Base-by-base conservation (phyloP, 2,329 filamentous ascomycete species). In the Neobulgaria alba region DNA sequence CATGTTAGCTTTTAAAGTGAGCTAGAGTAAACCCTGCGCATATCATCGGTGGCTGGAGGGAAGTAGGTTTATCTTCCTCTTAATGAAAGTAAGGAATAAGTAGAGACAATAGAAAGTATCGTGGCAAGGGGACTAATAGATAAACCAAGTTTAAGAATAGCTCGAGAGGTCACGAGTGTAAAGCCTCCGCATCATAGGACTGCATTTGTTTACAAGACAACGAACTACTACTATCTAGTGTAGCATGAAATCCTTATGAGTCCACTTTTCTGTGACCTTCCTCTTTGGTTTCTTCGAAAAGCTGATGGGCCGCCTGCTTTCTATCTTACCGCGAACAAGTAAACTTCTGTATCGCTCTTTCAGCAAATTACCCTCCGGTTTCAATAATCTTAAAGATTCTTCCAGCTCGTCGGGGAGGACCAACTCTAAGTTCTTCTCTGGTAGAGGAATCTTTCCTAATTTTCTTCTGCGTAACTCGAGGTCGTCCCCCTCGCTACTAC, bases 281-380 rank as follows among this genome's bases (percentile, higher is more conserved):
- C 70, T 79, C 72, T 80, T 89, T 49, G 77, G 76, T 69, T 92
- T 85, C 73, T 85, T 94, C 56, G 74, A 75, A 66, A 92, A 90
- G 5, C 81, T 75, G 43, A 90, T 76, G 38, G 81, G 80, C 60
- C 82, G 82, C 54, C 92, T 75, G 36, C 77, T 75, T 69, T 98
- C 92, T 46, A 98, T 66, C 66, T 92, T 94, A 45, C 92, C 92
- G 48, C 88, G 78, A 23, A 96, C 74, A 48, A 96, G 69, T 65
- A 96, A 71, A 61, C 77, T 96, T 47, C 92, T 73, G 68, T 95
- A 96, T 37, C 92, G 75, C 57, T 98, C 92, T 52, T 87, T 87
- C 53, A 98, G 70, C 29, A 95, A 67, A 59, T 95, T 96, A n/a
- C 92, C 92, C 63, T 98, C 92, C 0, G 92, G 92, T 63, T 90